Evolutionary conservation across 352 stramenopile species (phyloP), one percentile per base, ranked within the genome.

Genomic region (Pythium volutum): DNA sequence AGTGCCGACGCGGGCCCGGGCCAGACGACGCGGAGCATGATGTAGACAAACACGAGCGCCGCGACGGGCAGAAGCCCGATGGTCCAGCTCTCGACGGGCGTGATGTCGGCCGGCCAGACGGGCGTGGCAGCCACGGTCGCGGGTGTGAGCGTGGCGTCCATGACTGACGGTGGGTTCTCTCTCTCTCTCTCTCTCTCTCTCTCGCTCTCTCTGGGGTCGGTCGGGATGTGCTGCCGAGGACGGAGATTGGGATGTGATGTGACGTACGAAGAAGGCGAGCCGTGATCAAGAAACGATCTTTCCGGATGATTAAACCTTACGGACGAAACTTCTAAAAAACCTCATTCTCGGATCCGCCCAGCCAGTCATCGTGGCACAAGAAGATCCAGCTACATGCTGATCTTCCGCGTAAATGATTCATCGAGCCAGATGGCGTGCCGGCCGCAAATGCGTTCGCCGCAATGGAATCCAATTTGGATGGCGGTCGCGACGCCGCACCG

Each of bases 21-120:
- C 81, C 81, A 90, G 26, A 89, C 68, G 34, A 91, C 48, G 14
- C 77, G 79, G 50, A 91, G 67, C 60, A 91, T 67, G 33, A 89
- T 65, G 67, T 87, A 87, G 66, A 77, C 79, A 33, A 87, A 45
- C 34, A 78, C 49, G 26, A 89, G 75, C 47, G 77, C 69, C 38
- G 64, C 61, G 12, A 84, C 43, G 9, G 79, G 79, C 53, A 88
- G 49, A 42, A 77, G 64, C 0, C 61, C 64, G 27, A 91, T 62
- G 27, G 76, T 61, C 51, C 71, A 64, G 33, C 68, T 64, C 52
- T 84, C 58, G 25, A 65, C 54, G 16, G 53, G 61, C 1, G 75
- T 81, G 53, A 84, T 84, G 61, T 67, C 72, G 53, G 72, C 64
- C 11, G 75, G 75, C 75, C 75, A 84, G 29, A 69, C 64, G 27